These are phyloP conservation scores for Copromyces sp. DNA, from an alignment of 495 filamentous ascomycete species.

Conservation along the genomic window DNA sequence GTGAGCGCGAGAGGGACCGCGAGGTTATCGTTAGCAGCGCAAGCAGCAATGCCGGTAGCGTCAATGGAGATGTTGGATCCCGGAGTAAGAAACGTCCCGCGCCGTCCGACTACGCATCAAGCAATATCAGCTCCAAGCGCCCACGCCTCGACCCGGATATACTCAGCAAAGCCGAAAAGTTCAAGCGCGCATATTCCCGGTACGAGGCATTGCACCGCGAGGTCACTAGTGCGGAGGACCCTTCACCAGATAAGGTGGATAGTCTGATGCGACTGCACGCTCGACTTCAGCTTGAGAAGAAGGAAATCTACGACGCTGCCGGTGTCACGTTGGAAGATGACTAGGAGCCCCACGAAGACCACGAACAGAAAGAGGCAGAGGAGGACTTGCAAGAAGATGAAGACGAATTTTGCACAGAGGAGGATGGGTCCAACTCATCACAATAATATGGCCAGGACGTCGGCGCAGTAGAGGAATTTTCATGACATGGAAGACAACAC, in stretches of 20 bases:
- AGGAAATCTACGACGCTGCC: slow-evolving; percentile 48
- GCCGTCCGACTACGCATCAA: slow-evolving; percentile 7
- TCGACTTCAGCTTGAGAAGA: slow-evolving; percentile 52
- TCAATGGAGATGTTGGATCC: slow-evolving; percentile 7
- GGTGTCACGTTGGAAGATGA: background rate
- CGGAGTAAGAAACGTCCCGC: slow-evolving; percentile 31
- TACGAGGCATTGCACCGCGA: slow-evolving; percentile 54
- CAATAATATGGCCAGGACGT: background rate
- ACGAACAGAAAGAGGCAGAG: background rate
- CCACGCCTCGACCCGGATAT: slow-evolving; percentile 26
- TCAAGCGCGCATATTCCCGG: slow-evolving; percentile 51
- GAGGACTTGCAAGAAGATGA: background rate
- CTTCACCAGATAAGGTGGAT: slow-evolving; percentile 45
- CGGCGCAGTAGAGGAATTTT: background rate
- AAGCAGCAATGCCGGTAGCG: slow-evolving; percentile 11
- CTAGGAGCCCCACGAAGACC: background rate
- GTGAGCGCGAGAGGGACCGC: slow-evolving; percentile 20
- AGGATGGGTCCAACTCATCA: background rate
- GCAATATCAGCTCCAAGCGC: slow-evolving; percentile 26
- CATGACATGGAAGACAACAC: background rate
- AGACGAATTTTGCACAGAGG: background rate
- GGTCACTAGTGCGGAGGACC: slow-evolving; percentile 40
- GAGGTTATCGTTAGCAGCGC: slow-evolving; percentile 19
- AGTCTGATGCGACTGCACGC: slow-evolving; percentile 51
- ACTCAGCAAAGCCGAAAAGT: slow-evolving; percentile 46